Base-by-base conservation (phyloP, 805 yeast species). In the Clavispora fructus region DNA sequence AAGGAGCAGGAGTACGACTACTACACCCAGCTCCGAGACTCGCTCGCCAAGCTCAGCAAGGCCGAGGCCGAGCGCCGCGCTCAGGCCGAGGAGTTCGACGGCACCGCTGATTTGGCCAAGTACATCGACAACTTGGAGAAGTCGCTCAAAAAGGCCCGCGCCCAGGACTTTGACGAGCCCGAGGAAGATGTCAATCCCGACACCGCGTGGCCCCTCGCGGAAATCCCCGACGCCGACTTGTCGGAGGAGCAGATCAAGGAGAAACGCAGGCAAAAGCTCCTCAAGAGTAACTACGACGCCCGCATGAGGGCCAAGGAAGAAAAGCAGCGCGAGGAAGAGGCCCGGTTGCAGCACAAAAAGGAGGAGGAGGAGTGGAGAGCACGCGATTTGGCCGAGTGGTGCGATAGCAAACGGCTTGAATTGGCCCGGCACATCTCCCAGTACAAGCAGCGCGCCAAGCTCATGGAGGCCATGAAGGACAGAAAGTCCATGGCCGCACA, bases 401-500 rank as follows among this genome's bases (percentile, higher is more conserved):
- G 90, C 35, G 74, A 76, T 19, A 79, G 77, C 33, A 84, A 90
- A 57, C 73, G 96, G 49, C 66, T 65, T 11, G 78, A 79, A 59
- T 72, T 92, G 42, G 77, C 77, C 17, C 68, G 56, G 16, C 64
- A 87, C n/a, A 73, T 87, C n/a, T 72, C 77, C 30, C 72, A 69
- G 42, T 74, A 83, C 50, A 83, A 81, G 56, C 94, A 87, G 31
- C 75, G 89, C 48, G 71, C 77, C 39, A 82, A 87, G 59, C 68
- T 89, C 52, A 77, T 82, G 55, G 86, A 80, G 50, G 95, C 91
- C 43, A 75, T 92, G 63, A 82, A 80, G 54, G 95, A 91, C 67
- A 76, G 98, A 54, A 90, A 90, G 63, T 90, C 97, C 3, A 80
- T 79, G 49, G 96, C 96, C 26, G 89, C 96, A 1, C 97, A 92